Evolutionary conservation across 2,329 filamentous ascomycete genomes (phyloP).

Genomic region (Rutstroemia sp.): DNA sequence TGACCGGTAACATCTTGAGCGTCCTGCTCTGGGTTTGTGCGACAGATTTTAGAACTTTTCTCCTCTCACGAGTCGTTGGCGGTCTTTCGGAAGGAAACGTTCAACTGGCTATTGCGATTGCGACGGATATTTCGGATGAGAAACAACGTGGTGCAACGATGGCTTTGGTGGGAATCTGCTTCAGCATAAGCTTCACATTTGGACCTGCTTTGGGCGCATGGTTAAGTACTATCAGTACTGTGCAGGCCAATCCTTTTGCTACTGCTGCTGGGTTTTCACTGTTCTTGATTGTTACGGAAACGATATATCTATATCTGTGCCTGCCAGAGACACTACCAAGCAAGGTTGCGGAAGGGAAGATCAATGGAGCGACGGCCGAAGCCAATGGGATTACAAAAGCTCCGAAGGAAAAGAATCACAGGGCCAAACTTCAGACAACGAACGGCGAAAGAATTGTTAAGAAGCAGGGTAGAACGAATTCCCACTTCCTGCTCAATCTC

Average conservation of each 20-base stretch:
- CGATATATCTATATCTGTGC: conserved; percentile 72
- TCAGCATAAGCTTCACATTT: conserved; percentile 95
- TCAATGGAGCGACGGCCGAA: conserved; percentile 18
- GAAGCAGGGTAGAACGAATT: conserved; percentile 55
- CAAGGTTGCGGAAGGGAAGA: conserved; percentile 33
- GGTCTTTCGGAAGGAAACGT: conserved; percentile 95
- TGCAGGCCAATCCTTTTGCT: conserved; percentile 87
- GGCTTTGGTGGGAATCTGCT: conserved; percentile 93
- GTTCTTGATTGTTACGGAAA: conserved; percentile 77
- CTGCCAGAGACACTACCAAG: conserved; percentile 82
- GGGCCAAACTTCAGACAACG: conserved; percentile 22
- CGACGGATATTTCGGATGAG: conserved; percentile 89
- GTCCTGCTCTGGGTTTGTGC: conserved; percentile 92
- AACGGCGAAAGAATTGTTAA: conserved; percentile 19
- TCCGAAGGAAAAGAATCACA: conserved; percentile 8
- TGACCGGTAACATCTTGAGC: conserved; percentile 87
- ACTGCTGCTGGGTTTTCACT: conserved; percentile 86
- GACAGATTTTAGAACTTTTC: conserved; percentile 89
- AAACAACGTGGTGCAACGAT: conserved; percentile 81
- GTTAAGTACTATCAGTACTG: conserved; percentile 67
- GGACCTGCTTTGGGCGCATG: conserved; percentile 87
- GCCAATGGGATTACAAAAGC: conserved; percentile 10
- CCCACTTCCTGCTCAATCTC: conserved; percentile 71
- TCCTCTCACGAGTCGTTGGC: conserved; percentile 86
- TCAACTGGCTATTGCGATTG: conserved; percentile 91